Evolutionary conservation across 352 stramenopile species (phyloP).

Genomic region (Blastocystis sp.): DNA sequence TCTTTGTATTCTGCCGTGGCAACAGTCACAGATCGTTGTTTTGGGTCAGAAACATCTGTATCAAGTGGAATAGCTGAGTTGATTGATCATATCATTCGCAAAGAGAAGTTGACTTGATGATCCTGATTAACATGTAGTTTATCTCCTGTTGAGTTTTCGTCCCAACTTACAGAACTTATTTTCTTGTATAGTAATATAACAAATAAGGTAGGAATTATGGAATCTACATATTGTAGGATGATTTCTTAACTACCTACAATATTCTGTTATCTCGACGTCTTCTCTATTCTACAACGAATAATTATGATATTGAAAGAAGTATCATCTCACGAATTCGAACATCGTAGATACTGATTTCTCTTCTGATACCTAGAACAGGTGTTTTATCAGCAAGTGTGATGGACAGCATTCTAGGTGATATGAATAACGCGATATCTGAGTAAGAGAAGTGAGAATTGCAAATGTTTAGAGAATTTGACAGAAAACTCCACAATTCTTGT

Average conservation of each 20-base stretch:
- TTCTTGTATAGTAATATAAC: constrained; percentile 18
- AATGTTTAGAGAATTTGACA: not conserved
- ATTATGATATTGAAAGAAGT: constrained; percentile 17
- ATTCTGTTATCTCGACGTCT: constrained; percentile 17
- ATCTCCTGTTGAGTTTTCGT: not conserved
- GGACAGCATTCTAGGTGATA: constrained; percentile 11
- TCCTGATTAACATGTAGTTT: not conserved
- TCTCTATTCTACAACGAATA: not conserved
- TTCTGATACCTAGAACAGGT: not conserved
- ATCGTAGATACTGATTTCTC: not conserved
- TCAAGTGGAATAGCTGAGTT: constrained; percentile 11
- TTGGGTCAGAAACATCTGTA: not conserved
- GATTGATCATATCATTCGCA: constrained; percentile 7
- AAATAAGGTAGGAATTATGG: not conserved
- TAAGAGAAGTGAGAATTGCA: not conserved
- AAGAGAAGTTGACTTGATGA: not conserved
- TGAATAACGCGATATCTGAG: not conserved
- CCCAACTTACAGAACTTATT: not conserved
- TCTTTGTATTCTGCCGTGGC: constrained; percentile 7
- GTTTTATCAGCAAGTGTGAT: constrained; percentile 3
- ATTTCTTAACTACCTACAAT: constrained; percentile 13
- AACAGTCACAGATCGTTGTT: not conserved
- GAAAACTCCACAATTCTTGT: not conserved
- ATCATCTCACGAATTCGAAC: constrained; percentile 5
- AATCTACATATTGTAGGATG: not conserved